Conservation (phyloP, 148 eudicot genomes). For the Vaccinium macrocarpon region DNA sequence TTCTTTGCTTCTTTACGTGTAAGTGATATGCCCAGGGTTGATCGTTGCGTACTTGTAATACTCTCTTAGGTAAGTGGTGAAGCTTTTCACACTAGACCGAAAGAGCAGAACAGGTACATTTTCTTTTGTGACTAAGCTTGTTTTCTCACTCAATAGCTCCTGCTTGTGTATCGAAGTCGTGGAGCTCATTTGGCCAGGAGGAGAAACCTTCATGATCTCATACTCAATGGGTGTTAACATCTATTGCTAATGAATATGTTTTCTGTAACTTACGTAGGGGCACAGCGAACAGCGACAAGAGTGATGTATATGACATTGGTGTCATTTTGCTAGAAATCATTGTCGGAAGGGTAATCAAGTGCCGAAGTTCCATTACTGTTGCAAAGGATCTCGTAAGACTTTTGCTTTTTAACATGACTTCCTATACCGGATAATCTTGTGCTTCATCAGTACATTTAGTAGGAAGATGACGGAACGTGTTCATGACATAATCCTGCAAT, state of each 20-base stretch:
- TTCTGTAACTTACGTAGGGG: conserved; percentile 28
- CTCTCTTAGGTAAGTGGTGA: conserved; percentile 31
- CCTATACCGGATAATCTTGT: background rate
- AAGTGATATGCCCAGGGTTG: conserved; percentile 12
- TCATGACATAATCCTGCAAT: background rate
- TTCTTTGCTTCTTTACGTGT: background rate
- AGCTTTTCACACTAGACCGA: conserved; percentile 31
- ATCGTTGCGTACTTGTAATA: conserved; percentile 8
- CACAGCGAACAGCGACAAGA: conserved; percentile 36
- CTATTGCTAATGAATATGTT: background rate
- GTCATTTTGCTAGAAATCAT: conserved; percentile 69
- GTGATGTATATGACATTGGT: conserved; percentile 69
- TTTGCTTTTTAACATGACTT: background rate
- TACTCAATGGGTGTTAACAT: too few species aligned
- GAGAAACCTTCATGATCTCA: too few species aligned
- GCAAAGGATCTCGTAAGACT: conserved; percentile 64
- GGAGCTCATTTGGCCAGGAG: too few species aligned
- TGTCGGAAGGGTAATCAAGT: conserved; percentile 49
- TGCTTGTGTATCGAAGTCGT: background rate
- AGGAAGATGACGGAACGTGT: background rate
- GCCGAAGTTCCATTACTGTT: conserved; percentile 41
- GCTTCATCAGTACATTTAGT: background rate
- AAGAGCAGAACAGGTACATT: conserved; percentile 19
- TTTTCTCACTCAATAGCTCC: background rate
- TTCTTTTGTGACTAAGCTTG: background rate